Evolutionary conservation across 2,329 filamentous ascomycete species (phyloP).

Genomic region (Aspergillus eucalypticola): DNA sequence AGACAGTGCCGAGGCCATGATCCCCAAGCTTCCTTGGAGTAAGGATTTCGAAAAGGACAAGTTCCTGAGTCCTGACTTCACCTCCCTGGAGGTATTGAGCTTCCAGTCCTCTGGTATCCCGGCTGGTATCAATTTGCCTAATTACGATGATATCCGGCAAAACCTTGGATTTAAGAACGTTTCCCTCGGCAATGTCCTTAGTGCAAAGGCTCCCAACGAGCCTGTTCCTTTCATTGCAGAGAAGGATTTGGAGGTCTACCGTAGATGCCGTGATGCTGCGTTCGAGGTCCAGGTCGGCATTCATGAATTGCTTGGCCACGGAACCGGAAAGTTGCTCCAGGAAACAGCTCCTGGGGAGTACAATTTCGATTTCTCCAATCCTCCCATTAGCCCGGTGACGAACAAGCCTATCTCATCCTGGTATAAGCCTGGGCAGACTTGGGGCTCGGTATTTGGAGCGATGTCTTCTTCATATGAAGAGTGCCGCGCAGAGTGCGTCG

Average conservation of each 20-base stretch:
- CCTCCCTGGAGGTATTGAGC: constrained; percentile 84
- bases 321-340: constrained; percentile 89
- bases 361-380: constrained; percentile 85
- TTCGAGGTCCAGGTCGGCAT: constrained; percentile 97
- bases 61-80: constrained; percentile 94
- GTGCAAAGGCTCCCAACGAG: constrained; percentile 88
- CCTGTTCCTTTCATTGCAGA: constrained; percentile 86
- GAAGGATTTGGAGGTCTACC: constrained; percentile 73
- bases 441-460: constrained; percentile 87
- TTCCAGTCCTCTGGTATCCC: constrained; percentile 69
- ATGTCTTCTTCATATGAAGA: constrained; percentile 90
- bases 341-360: constrained; percentile 78
- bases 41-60: constrained; percentile 93
- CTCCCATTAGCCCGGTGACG: constrained; percentile 77
- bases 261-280: constrained; percentile 78
- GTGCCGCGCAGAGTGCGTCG: constrained; percentile 89
- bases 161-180: constrained; percentile 69
- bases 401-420: constrained; percentile 76
- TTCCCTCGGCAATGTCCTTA: constrained; percentile 87
- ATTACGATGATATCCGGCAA: constrained; percentile 61
- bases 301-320: constrained; percentile 85
- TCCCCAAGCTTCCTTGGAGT: constrained; percentile 85
- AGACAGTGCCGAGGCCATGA: constrained; percentile 74
- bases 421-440: constrained; percentile 95
- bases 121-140: constrained; percentile 60